Evolutionary conservation across 805 yeast genomes (phyloP).

Genomic region (Saccharomycopsis guyanensis): DNA sequence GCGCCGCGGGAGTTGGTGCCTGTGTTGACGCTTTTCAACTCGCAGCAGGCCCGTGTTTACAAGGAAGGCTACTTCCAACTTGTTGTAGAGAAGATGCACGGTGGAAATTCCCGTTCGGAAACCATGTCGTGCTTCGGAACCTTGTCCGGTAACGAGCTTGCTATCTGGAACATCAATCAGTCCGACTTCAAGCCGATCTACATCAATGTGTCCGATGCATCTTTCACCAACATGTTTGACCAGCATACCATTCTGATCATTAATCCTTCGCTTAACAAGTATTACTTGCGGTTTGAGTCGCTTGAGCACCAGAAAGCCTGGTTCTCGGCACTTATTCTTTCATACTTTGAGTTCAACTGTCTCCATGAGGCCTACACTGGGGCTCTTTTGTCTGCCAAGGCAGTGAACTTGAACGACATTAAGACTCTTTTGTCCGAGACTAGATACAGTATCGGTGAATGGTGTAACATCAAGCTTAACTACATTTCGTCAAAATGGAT

Average conservation of each 20-base stretch:
- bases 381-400: conserved; percentile 51
- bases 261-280: conserved; percentile 20
- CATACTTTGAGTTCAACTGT: conserved; percentile 50
- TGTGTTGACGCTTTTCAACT: conserved; percentile 56
- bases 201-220: conserved; percentile 44
- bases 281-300: conserved; percentile 23
- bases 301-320: conserved; percentile 25
- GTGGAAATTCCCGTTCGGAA: conserved; percentile 10
- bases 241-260: conserved; percentile 14
- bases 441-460: conserved; percentile 42
- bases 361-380: conserved; percentile 61
- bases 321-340: conserved; percentile 43
- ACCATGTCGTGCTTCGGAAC: conserved; percentile 26
- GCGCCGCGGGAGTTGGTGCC: conserved; percentile 64
- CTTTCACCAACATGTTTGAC: conserved; percentile 11
- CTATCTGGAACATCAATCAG: conserved; percentile 34
- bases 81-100: conserved; percentile 1
- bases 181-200: conserved; percentile 42
- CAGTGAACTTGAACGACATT: conserved; percentile 47
- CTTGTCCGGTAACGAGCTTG: conserved; percentile 47
- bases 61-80: conserved; percentile 39
- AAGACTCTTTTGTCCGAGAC: conserved; percentile 49
- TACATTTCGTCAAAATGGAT: conserved; percentile 53
- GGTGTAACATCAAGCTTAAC: conserved; percentile 58
- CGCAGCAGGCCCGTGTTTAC: conserved; percentile 65